Percentiles rank a stretch among this genome's conserved stretches.
phyloP scores from a whole-genome alignment of 1,284 basidiomycete species.

The Tetrapyrgos nigripes region DNA sequence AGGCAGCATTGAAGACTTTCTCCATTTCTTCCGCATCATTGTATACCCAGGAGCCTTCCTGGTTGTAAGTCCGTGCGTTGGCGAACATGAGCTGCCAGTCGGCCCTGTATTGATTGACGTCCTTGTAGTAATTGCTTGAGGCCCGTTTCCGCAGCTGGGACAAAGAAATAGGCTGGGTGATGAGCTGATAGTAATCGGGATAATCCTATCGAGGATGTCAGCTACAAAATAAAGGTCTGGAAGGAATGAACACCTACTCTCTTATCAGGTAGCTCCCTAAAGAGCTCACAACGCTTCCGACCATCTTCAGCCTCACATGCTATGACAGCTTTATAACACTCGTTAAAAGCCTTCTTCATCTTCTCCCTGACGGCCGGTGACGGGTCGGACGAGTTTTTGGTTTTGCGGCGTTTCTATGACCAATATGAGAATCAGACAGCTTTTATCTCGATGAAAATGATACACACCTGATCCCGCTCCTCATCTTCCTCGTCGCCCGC shows the following conservation, averaged over 20 bases:
- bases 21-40: conserved; percentile 93
- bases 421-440: conserved; percentile 8
- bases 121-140: conserved; percentile 78
- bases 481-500: conserved; percentile 72
- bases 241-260: conserved; percentile 50
- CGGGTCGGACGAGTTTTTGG: conserved; percentile 54
- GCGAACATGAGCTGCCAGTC: conserved; percentile 93
- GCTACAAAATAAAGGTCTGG: conserved; percentile 4
- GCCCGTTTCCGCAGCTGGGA: conserved; percentile 88
- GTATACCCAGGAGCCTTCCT: conserved; percentile 92
- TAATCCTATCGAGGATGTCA: conserved; percentile 67
- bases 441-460: conserved; percentile 8
- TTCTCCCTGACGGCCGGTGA: conserved; percentile 65
- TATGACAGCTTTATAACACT: conserved; percentile 82
- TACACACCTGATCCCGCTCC: conserved; percentile 66
- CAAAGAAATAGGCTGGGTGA: conserved; percentile 85
- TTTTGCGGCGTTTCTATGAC: conserved; percentile 80
- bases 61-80: conserved; percentile 92
- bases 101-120: conserved; percentile 72
- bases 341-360: conserved; percentile 87
- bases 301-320: conserved; percentile 76
- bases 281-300: conserved; percentile 84
- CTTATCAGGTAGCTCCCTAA: conserved; percentile 81
- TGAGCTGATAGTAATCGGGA: conserved; percentile 89
- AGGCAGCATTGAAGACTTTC: conserved; percentile 77